Conservation (phyloP, 305 asterid genomes). For the Solanum hybrid region DNA sequence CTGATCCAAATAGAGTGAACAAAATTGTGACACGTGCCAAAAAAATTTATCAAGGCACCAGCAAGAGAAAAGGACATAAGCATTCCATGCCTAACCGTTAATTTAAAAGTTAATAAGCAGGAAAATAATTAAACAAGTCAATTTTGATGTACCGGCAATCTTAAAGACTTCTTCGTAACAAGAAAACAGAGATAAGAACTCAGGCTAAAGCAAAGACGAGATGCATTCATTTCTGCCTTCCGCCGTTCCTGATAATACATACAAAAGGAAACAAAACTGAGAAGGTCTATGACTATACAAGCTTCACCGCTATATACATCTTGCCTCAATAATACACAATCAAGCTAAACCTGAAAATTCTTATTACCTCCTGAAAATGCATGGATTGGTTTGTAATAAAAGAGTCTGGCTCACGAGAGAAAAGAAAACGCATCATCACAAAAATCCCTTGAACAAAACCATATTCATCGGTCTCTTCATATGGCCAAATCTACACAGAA, state of each 20-base stretch:
- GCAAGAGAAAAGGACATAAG: not conserved
- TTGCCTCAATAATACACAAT: not conserved
- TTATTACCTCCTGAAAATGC: slow-evolving; percentile 51
- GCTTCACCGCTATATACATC: not conserved
- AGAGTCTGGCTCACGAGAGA: slow-evolving; percentile 50
- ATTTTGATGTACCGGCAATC: slow-evolving; percentile 55
- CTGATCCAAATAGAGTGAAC: slow-evolving; percentile 31
- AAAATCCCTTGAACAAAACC: slow-evolving; percentile 92
- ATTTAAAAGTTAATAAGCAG: not conserved
- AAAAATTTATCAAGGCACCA: not conserved
- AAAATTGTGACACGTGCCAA: not conserved
- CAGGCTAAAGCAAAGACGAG: slow-evolving; percentile 81
- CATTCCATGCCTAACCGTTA: not conserved
- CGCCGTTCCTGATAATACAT: slow-evolving; percentile 42
- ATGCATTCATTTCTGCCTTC: slow-evolving; percentile 60
- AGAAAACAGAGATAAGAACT: slow-evolving; percentile 87
- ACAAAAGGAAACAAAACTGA: not conserved
- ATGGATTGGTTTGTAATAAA: slow-evolving; percentile 41
- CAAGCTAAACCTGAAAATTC: not conserved
- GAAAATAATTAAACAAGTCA: not conserved
- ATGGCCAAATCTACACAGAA: slow-evolving; percentile 77
- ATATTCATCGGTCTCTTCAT: slow-evolving; percentile 76
- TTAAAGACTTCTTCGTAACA: slow-evolving; percentile 63
- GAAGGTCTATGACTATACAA: not conserved
- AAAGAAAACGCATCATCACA: slow-evolving; percentile 63